Evolutionary conservation across 2,329 filamentous ascomycete genomes (phyloP).

Genomic region (Zasmidium cellare): DNA sequence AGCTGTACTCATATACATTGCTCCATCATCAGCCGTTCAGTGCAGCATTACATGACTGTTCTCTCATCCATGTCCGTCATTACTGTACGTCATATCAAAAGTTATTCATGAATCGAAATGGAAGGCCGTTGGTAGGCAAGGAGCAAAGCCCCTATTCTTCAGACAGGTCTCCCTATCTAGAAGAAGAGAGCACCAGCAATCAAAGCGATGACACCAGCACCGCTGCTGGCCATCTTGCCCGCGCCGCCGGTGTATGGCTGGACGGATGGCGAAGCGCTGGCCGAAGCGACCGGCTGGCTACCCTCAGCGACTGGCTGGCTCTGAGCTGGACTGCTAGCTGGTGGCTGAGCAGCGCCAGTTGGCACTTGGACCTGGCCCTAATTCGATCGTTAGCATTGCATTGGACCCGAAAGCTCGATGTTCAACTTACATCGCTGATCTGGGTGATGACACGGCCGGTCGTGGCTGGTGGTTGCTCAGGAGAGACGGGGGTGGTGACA

Average conservation of each 20-base stretch:
- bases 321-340: no score
- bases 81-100: neutral
- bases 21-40: no score
- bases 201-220: constrained; percentile 3
- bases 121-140: neutral
- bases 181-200: constrained; percentile 6
- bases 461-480: neutral
- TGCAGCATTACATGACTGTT: no score
- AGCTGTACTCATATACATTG: no score
- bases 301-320: no score
- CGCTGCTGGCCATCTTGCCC: constrained; percentile 6
- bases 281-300: no score
- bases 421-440: neutral
- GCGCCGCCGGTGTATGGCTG: constrained; percentile 12
- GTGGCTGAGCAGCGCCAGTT: neutral
- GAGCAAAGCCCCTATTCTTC: neutral
- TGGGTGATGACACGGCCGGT: neutral
- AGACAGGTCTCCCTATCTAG: neutral
- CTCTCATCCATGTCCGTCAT: neutral
- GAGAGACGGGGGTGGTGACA: neutral
- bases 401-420: neutral
- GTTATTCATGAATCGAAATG: neutral
- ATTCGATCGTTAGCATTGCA: neutral
- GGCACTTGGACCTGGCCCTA: neutral
- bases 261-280: neutral